Base-by-base conservation (phyloP, 306 rosid species). In the Vicia villosa region DNA sequence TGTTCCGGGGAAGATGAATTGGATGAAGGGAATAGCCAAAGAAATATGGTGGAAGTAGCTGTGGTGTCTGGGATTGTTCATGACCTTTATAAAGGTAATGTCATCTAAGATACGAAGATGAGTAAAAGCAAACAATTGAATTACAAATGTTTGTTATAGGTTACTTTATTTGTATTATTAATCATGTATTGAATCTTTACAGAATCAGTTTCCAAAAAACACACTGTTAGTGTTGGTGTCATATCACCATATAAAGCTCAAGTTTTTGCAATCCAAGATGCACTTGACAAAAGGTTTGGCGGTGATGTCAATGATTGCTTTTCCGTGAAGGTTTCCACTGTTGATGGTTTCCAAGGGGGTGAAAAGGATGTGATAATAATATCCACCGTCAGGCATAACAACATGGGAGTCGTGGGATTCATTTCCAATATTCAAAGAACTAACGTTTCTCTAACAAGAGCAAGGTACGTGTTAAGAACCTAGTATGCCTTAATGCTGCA, bases 281-380 rank as follows among this genome's bases (percentile, higher is more conserved):
- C 76, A n/a, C 63, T 87, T n/a, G 66, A 66, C 76, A 76, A 56
- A 72, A 68, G 58, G 72, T 76, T 83, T 49, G 62, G 45, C 36
- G 19, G 40, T 17, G 43, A 65, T 56, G 61, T 16, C 45, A 19
- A 50, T 37, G 13, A 66, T 14, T 74, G 58, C 24, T 85, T 83
- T 68, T 76, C 72, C 0, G 45, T 81, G 68, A 83, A 79, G 73
- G 86, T 85, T 63, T 82, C 85, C 37, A 70, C 88, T 60, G 77
- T 87, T 57, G 92, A 87, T 79, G 93, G 90, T 51, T 85, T 87
- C 81, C 90, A 85, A 81, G 93, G 93, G 37, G 88, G 90, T 4
- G 86, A 85, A 61, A 80, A 87, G 73, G 89, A 87, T 60, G 88
- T 85, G 62, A 87, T 85, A 24, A 50, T 74, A 61, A 76, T 57